Evolutionary conservation across 1,139 yeast species (phyloP), one percentile per base, ranked within the genome.

Genomic region (Nakaseomyces sp.): DNA sequence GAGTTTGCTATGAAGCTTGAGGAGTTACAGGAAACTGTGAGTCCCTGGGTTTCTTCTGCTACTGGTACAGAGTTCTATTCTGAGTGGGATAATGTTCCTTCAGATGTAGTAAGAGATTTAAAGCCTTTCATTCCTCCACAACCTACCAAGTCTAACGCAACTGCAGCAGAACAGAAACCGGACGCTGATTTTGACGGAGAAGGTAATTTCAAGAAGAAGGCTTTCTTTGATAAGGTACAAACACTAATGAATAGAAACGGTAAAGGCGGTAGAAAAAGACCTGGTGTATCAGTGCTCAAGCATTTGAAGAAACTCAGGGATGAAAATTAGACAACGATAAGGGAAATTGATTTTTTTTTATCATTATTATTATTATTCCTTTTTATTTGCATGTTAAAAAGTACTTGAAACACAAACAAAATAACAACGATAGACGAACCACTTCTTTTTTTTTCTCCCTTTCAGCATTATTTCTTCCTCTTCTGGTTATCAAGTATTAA

Each of bases 11-110:
- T 59, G 61, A 52, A 56, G 30, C 44, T 58, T 30, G 61, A 59
- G 22, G 57, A 53, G 20, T 45, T 58, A 3, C 48, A 55, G 18
- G 55, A 52, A 20, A 57, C 56, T 5, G n/a, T 42, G n/a, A 43
- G 52, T 17, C 56, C 58, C 3, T 60, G 63, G 64, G 46, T 45
- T 24, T 44, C 50, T 16, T 53, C 60, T 17, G 63, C 65, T 3
- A 60, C 67, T 0, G 66, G 65, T 4, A 42, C 52, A 22, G 65
- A 61, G 44, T 51, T 51, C 19, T 60, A 54, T 42, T 50, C 51
- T 2, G 67, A 60, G 39, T 63, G 67, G 67, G 62, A 60, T 30
- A 50, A 50, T 30, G 50, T 63, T n/a, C 67, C 67, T 12, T 41
- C 43, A 4, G 53, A 55, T 1, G 52, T 58, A 12, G 43, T 54